phyloP scores from a whole-genome alignment of 208 protist genomes.

The Acanthamoeba castellanii region DNA sequence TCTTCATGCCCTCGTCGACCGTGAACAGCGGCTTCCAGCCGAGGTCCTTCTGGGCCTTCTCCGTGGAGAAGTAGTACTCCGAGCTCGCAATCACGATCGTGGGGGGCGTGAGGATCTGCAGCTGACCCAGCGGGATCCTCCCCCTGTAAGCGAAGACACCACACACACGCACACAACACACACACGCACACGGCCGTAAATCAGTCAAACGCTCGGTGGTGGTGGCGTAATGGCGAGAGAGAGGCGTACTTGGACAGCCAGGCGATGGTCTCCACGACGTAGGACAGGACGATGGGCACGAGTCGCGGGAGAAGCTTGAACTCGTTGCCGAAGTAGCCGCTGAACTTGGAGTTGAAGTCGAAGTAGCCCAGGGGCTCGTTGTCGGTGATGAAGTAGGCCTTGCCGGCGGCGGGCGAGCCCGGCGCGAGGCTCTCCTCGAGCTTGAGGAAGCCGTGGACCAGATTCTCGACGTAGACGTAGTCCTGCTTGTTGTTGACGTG shows the following conservation, averaged over 20 bases:
- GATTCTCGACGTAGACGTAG: constrained; percentile 49
- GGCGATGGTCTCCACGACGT: not conserved
- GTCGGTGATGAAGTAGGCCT: constrained; percentile 51
- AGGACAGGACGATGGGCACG: not conserved
- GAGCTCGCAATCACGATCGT: not conserved
- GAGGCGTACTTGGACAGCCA: constrained; percentile 34
- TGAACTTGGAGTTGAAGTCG: constrained; percentile 43
- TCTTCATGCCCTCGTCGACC: constrained; percentile 41
- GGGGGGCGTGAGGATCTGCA: not conserved
- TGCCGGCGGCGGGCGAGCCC: constrained; percentile 11
- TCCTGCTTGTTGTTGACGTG: constrained; percentile 36
- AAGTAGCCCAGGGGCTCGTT: constrained; percentile 49
- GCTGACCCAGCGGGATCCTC: not conserved
- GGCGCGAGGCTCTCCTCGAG: constrained; percentile 13
- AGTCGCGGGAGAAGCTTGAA: not conserved
- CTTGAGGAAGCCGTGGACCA: constrained; percentile 44
- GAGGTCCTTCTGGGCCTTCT: constrained; percentile 54
- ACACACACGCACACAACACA: no score
- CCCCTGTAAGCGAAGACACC: not conserved
- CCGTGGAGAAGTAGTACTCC: constrained; percentile 24
- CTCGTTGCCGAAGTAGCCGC: not conserved
- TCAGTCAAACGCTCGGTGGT: not conserved
- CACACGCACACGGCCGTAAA: no score
- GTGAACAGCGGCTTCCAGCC: constrained; percentile 41
- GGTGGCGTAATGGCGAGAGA: no score